Evolutionary conservation across 441 rosid species (phyloP).

Genomic region (Pelargonium cotyledonis): DNA sequence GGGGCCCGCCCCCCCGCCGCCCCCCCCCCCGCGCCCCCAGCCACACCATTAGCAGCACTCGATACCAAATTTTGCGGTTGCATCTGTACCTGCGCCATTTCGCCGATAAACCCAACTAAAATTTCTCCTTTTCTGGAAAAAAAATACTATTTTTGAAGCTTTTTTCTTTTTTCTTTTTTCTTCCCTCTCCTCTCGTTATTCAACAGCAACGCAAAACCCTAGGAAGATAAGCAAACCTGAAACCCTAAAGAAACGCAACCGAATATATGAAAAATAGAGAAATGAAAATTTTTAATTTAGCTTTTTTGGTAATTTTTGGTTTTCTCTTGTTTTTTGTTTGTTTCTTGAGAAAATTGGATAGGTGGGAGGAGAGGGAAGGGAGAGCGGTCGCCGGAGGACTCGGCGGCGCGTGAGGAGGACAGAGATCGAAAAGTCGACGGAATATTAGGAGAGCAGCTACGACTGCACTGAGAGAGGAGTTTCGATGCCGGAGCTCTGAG

Average conservation of each 20-base stretch:
- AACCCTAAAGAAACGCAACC: conserved; percentile 17
- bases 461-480: too few species aligned
- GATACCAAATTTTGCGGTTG: conserved; percentile 41
- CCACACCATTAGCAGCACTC: background rate
- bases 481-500: background rate
- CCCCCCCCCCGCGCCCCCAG: too few species aligned
- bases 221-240: conserved; percentile 7
- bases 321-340: background rate
- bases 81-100: conserved; percentile 68
- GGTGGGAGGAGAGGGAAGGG: background rate
- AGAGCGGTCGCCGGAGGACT: background rate
- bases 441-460: background rate
- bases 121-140: background rate
- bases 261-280: background rate
- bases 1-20: too few species aligned
- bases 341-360: background rate
- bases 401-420: background rate
- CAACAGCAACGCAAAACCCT: background rate
- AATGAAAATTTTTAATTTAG: too few species aligned
- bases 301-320: background rate
- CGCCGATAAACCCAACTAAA: conserved; percentile 4
- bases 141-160: background rate
- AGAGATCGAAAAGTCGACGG: background rate
- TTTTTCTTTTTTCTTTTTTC: conserved; percentile 27
- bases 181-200: conserved; percentile 83